Conservation (phyloP, 345 rosid species). For the Diplotaxis tenuifolia region DNA sequence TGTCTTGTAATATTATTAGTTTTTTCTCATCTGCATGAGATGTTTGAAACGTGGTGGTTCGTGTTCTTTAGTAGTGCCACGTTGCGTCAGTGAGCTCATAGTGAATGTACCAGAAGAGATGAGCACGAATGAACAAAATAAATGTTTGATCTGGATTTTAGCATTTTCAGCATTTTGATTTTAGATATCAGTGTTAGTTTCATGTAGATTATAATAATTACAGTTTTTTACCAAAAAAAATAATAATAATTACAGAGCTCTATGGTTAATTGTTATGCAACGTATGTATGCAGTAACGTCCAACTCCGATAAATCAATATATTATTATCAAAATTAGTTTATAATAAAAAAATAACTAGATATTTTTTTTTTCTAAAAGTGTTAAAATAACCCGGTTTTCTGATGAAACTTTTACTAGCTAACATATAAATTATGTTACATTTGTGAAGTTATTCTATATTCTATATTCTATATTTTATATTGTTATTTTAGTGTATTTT, state of each 20-base stretch:
- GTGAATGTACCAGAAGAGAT: constrained; percentile 16
- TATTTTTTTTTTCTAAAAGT: too few relatives aligned
- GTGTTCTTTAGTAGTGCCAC: constrained; percentile 31
- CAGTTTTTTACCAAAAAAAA: too few relatives aligned
- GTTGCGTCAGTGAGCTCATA: constrained; percentile 30
- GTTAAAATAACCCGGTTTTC: too few relatives aligned
- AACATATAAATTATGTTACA: not conserved
- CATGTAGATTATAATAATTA: too few relatives aligned
- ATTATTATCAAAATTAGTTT: too few relatives aligned
- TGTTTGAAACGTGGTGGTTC: constrained; percentile 29
- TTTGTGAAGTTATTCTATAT: too few relatives aligned
- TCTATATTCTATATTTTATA: too few relatives aligned
- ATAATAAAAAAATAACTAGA: not conserved
- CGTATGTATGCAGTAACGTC: too few relatives aligned
- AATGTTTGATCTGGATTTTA: constrained; percentile 20
- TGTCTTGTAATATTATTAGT: not conserved
- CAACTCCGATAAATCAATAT: not conserved
- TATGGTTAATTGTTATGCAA: too few relatives aligned
- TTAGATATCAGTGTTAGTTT: not conserved
- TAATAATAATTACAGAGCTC: too few relatives aligned
- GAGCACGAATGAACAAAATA: not conserved
- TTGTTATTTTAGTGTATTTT: not conserved
- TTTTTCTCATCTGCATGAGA: constrained; percentile 23
- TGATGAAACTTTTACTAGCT: not conserved
- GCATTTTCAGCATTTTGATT: not conserved